A percentile compares a stretch with the other conserved stretches of the same genome.
phyloP scores from a whole-genome alignment of 441 rosid species.

The Croton laevigatus region DNA sequence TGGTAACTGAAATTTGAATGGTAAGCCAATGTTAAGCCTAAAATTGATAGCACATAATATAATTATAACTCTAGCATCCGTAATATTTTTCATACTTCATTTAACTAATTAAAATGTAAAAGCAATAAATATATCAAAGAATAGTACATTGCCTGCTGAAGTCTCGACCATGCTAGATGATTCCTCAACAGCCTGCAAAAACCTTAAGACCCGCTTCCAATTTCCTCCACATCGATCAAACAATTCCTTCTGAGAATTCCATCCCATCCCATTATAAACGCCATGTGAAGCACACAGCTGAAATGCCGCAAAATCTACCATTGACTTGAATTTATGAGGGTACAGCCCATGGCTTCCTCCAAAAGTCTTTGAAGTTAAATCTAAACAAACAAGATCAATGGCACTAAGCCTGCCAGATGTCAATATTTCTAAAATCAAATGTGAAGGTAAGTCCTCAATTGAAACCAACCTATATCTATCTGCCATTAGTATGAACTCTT shows the following conservation, averaged over 20 bases:
- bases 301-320: slow-evolving; percentile 77
- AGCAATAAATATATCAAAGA: slow-evolving; percentile 26
- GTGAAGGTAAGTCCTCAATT: slow-evolving; percentile 83
- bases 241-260: slow-evolving; percentile 52
- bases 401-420: slow-evolving; percentile 63
- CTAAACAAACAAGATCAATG: slow-evolving; percentile 61
- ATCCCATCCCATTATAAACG: slow-evolving; percentile 53
- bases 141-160: slow-evolving; percentile 84
- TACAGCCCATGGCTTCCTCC: slow-evolving; percentile 62
- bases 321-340: slow-evolving; percentile 61
- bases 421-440: slow-evolving; percentile 82
- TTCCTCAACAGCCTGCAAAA: slow-evolving; percentile 76
- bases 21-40: neutral
- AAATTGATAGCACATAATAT: neutral
- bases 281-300: slow-evolving; percentile 61
- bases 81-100: slow-evolving; percentile 1
- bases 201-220: slow-evolving; percentile 85
- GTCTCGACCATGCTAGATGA: slow-evolving; percentile 75
- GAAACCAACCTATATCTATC: slow-evolving; percentile 49
- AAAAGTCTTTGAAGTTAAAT: slow-evolving; percentile 73
- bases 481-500: slow-evolving; percentile 43
- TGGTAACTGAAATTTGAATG: neutral
- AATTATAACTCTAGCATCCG: neutral
- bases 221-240: slow-evolving; percentile 75
- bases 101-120: slow-evolving; percentile 10